A percentile compares a stretch with the other conserved stretches of the same genome.
phyloP scores from a whole-genome alignment of 768 basidiomycete genomes.

The Leccinum pellstonianum region DNA sequence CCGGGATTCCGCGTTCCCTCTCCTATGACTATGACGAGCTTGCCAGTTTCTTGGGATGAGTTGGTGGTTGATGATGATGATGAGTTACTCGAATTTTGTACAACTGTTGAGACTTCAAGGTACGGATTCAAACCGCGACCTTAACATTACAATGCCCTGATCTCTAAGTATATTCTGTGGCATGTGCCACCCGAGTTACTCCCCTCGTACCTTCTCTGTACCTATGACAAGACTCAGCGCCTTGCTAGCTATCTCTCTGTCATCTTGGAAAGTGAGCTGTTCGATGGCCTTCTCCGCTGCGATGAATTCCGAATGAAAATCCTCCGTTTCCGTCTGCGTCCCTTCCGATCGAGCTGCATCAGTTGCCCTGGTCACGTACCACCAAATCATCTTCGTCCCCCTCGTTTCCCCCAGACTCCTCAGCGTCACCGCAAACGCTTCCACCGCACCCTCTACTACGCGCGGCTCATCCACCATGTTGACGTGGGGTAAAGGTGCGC shows the following conservation, averaged over 20 bases:
- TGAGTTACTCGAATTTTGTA: no score
- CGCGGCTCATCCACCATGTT: constrained; percentile 32
- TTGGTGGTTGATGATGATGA: neutral
- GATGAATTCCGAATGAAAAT: constrained; percentile 40
- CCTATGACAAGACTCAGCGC: constrained; percentile 38
- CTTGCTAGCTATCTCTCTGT: constrained; percentile 38
- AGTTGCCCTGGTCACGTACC: constrained; percentile 43
- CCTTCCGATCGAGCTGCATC: constrained; percentile 37
- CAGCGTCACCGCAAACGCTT: constrained; percentile 38
- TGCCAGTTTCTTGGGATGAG: neutral
- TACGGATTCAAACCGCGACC: neutral
- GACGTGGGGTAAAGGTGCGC: constrained; percentile 50
- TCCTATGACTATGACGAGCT: neutral
- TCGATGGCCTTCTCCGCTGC: constrained; percentile 35
- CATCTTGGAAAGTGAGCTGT: constrained; percentile 38
- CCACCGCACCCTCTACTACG: constrained; percentile 21
- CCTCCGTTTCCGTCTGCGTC: constrained; percentile 46
- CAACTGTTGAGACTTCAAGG: no score
- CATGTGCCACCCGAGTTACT: neutral
- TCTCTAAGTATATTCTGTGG: neutral
- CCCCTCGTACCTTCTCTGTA: neutral
- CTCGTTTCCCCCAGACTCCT: constrained; percentile 24
- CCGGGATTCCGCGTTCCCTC: neutral
- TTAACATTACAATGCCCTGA: neutral
- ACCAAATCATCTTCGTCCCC: constrained; percentile 49